Evolutionary conservation across 257 asterid species (phyloP).

Genomic region (Anisodus tanguticus): DNA sequence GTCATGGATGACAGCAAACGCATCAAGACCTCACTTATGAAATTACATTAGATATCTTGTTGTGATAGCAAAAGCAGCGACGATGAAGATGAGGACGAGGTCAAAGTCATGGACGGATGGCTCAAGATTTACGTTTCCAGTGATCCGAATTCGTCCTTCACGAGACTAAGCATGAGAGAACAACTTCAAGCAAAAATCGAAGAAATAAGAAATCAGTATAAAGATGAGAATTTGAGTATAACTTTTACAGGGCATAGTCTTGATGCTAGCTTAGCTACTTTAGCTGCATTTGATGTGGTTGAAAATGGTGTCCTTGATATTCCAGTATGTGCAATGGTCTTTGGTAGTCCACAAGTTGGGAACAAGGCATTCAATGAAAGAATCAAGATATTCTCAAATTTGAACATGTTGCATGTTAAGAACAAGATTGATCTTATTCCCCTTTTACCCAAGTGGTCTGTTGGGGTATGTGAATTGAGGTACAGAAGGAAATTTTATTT

Average conservation of each 20-base stretch:
- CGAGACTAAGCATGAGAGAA: conserved; percentile 67
- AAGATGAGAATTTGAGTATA: conserved; percentile 63
- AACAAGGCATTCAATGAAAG: conserved; percentile 60
- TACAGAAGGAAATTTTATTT: neutral
- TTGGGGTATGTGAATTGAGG: conserved; percentile 47
- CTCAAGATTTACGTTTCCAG: conserved; percentile 62
- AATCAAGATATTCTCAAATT: conserved; percentile 42
- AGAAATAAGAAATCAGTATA: conserved; percentile 43
- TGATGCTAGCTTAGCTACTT: conserved; percentile 60
- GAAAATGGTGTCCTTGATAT: conserved; percentile 69
- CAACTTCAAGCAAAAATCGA: conserved; percentile 57
- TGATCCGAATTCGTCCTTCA: conserved; percentile 69
- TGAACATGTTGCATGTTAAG: conserved; percentile 66
- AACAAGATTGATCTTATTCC: conserved; percentile 80
- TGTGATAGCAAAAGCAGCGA: conserved; percentile 11
- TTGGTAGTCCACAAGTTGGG: conserved; percentile 89
- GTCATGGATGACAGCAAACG: neutral
- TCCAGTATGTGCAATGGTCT: conserved; percentile 74
- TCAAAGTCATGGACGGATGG: conserved; percentile 82
- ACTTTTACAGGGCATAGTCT: conserved; percentile 78
- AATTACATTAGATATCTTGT: no score
- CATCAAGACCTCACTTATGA: neutral
- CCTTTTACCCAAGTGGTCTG: conserved; percentile 54
- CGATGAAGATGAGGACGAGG: conserved; percentile 40
- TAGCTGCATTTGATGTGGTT: conserved; percentile 74